These are phyloP conservation scores for Thelonectria olida DNA, from an alignment of 2,329 filamentous ascomycete genomes.

Conservation along the genomic window DNA sequence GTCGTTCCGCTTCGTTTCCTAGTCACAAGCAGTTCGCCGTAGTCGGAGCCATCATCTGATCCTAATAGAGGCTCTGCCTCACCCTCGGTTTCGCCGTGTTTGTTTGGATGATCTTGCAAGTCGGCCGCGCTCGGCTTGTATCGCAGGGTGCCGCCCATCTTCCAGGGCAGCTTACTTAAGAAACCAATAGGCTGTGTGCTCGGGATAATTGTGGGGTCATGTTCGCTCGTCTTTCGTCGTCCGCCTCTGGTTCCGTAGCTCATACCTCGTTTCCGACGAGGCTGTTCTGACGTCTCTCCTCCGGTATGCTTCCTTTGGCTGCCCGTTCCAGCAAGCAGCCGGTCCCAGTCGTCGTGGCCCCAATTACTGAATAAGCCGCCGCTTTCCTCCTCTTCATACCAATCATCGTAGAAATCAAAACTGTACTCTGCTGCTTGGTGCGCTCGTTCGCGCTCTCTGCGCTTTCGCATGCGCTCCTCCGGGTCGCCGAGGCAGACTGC, in stretches of 20 bases:
- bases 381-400: conserved; percentile 72
- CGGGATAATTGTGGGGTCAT: conserved; percentile 91
- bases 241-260: conserved; percentile 80
- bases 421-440: conserved; percentile 78
- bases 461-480: conserved; percentile 77
- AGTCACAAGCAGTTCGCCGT: conserved; percentile 42
- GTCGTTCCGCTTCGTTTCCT: conserved; percentile 78
- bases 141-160: conserved; percentile 80
- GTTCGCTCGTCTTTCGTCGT: conserved; percentile 59
- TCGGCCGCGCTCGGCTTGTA: conserved; percentile 94
- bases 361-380: conserved; percentile 75
- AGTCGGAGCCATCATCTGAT: conserved; percentile 43
- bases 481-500: conserved; percentile 75
- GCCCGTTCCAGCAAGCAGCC: conserved; percentile 77
- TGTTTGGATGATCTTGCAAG: conserved; percentile 83
- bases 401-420: conserved; percentile 98
- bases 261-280: conserved; percentile 81
- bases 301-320: conserved; percentile 49
- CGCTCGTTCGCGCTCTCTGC: conserved; percentile 68
- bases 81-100: conserved; percentile 59
- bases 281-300: conserved; percentile 64
- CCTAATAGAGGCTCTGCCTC: conserved; percentile 72
- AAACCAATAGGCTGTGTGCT: conserved; percentile 88
- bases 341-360: conserved; percentile 86
- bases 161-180: conserved; percentile 83